Percentiles rank a stretch among this genome's conserved stretches.
Evolutionary conservation across 768 basidiomycete species (phyloP).

Genomic region (Auriscalpium vulgare): DNA sequence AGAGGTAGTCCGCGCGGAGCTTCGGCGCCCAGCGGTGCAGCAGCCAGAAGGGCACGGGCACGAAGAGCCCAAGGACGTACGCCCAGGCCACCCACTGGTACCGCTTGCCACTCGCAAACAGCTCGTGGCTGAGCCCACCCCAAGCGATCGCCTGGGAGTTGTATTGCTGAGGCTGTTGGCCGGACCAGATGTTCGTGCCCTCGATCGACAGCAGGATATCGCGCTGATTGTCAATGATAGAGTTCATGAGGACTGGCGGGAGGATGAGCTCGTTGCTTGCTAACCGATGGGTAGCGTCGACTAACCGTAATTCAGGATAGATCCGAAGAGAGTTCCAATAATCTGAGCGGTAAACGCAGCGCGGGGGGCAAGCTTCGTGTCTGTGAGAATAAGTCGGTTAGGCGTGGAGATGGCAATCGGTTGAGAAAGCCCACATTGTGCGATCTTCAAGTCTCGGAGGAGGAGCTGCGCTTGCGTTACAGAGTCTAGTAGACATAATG

Average conservation of each 20-base stretch:
- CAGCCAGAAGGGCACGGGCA: constrained; percentile 49
- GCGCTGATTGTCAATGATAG: constrained; percentile 43
- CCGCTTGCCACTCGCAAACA: constrained; percentile 11
- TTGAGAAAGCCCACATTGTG: constrained; percentile 25
- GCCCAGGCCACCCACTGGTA: constrained; percentile 45
- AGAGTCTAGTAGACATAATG: constrained; percentile 20
- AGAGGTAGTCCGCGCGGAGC: constrained; percentile 36
- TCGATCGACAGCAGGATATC: constrained; percentile 45
- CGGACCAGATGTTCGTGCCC: constrained; percentile 48
- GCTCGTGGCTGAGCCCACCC: constrained; percentile 29
- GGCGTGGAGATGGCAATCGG: not conserved
- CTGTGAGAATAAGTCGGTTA: not conserved
- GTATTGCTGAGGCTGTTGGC: constrained; percentile 41
- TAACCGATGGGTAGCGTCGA: not conserved
- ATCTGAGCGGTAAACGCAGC: constrained; percentile 42
- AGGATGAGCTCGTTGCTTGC: not conserved
- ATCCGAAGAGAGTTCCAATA: constrained; percentile 40
- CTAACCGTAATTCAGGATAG: constrained; percentile 27
- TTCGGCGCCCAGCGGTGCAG: constrained; percentile 36
- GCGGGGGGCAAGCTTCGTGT: constrained; percentile 42
- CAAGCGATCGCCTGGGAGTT: constrained; percentile 46
- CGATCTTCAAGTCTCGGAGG: constrained; percentile 41
- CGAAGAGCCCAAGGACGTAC: constrained; percentile 39
- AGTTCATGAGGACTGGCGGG: constrained; percentile 43
- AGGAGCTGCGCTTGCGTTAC: constrained; percentile 37